A percentile compares a stretch with the other conserved stretches of the same genome.
Evolutionary conservation across 805 yeast species (phyloP).

Genomic region (Starmerella potacharoeniae): DNA sequence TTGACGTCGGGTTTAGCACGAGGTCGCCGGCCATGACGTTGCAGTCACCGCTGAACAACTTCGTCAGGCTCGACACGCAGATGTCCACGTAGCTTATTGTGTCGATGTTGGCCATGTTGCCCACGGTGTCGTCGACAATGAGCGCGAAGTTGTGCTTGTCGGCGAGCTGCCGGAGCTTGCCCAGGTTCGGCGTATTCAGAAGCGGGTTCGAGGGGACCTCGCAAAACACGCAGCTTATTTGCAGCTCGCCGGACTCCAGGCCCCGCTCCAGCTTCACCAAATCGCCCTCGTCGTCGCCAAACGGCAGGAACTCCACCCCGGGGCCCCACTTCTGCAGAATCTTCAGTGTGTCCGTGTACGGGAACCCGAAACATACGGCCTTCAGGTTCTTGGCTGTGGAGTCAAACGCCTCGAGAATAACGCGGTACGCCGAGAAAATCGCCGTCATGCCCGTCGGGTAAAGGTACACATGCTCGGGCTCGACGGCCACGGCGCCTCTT

Average conservation of each 20-base stretch:
- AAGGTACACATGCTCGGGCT: slow-evolving; percentile 42
- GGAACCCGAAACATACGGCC: slow-evolving; percentile 91
- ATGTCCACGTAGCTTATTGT: slow-evolving; percentile 77
- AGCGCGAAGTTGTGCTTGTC: slow-evolving; percentile 62
- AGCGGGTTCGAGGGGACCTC: slow-evolving; percentile 96
- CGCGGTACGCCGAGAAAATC: slow-evolving; percentile 66
- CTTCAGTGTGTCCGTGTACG: slow-evolving; percentile 85
- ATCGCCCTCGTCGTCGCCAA: slow-evolving; percentile 54
- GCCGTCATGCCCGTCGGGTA: slow-evolving; percentile 92
- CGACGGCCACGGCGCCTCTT: slow-evolving; percentile 5
- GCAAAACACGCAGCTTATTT: slow-evolving; percentile 63
- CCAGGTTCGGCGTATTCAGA: slow-evolving; percentile 69
- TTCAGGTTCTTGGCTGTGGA: slow-evolving; percentile 30
- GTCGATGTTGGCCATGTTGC: slow-evolving; percentile 76
- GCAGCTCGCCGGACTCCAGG: slow-evolving; percentile 51
- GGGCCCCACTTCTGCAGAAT: slow-evolving; percentile 83
- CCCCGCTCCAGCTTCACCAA: slow-evolving; percentile 51
- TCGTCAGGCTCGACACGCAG: slow-evolving; percentile 76
- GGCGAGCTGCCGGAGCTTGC: slow-evolving; percentile 52
- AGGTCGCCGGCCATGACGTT: slow-evolving; percentile 92
- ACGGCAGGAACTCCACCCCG: slow-evolving; percentile 76
- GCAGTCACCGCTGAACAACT: slow-evolving; percentile 87
- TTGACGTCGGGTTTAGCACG: slow-evolving; percentile 59
- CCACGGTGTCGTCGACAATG: slow-evolving; percentile 89
- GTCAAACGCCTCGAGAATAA: slow-evolving; percentile 22